These are phyloP conservation scores for Ascochyta koolunga DNA, from an alignment of 2,329 filamentous ascomycete species.

Conservation along the genomic window DNA sequence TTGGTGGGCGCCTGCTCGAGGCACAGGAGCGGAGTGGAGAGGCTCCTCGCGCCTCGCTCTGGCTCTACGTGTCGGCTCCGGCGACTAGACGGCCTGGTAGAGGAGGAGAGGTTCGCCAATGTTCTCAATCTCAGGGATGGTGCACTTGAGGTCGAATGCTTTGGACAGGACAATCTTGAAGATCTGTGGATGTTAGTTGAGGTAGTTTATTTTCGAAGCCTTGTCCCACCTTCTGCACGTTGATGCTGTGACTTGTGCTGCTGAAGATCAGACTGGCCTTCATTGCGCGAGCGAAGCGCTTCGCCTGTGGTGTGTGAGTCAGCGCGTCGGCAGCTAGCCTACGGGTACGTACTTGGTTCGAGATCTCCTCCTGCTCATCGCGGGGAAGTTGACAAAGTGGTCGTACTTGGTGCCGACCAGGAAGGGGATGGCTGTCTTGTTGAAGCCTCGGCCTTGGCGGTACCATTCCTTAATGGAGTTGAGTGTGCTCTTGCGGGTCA, in stretches of 20 bases:
- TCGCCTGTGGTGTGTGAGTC: conserved; percentile 64
- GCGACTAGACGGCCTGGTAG: conserved; percentile 63
- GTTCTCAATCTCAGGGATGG: conserved; percentile 98
- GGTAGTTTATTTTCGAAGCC: too few relatives aligned
- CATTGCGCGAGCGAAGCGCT: conserved; percentile 97
- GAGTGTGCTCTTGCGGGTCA: conserved; percentile 95
- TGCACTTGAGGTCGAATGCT: conserved; percentile 98
- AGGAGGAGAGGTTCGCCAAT: conserved; percentile 93
- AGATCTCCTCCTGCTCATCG: conserved; percentile 98
- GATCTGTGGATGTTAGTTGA: conserved; percentile 69
- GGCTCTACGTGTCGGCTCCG: conserved; percentile 21
- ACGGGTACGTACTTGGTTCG: conserved; percentile 73
- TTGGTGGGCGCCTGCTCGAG: not conserved
- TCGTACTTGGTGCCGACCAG: conserved; percentile 98
- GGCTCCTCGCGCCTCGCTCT: too few relatives aligned
- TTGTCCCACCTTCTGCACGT: conserved; percentile 99
- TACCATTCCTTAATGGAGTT: conserved; percentile 99
- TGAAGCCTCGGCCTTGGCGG: conserved; percentile 94
- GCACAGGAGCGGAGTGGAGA: not conserved
- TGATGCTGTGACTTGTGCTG: conserved; percentile 98
- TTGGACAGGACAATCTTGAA: conserved; percentile 99
- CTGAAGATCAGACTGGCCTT: conserved; percentile 96
- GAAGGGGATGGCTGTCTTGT: conserved; percentile 99
- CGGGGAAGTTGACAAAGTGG: conserved; percentile 98
- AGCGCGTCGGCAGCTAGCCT: not conserved